A percentile compares a stretch with the other conserved stretches of the same genome.
Evolutionary conservation across 75 land plant genomes (phyloP).

Genomic region (Azolla pinnata): DNA sequence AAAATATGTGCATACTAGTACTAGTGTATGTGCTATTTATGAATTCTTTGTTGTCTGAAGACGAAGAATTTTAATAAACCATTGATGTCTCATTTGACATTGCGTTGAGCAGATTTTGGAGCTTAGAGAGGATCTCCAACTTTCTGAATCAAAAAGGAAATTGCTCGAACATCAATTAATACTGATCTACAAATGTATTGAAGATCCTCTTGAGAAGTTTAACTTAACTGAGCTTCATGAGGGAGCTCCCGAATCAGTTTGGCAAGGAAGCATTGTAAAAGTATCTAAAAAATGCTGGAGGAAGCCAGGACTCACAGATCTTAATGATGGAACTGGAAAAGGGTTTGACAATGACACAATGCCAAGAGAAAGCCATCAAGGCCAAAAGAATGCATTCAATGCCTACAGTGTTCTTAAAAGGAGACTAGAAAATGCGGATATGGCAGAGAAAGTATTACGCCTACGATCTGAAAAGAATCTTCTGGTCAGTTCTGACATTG

Average conservation of each 20-base stretch:
- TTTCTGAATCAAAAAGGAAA: conserved; percentile 6
- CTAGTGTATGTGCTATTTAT: too few species aligned
- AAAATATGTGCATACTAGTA: too few species aligned
- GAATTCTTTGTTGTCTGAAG: too few species aligned
- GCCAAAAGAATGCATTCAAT: background rate
- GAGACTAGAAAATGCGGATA: background rate
- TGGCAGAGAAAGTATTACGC: conserved; percentile 10
- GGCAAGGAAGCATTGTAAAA: background rate
- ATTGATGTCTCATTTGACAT: conserved; percentile 9
- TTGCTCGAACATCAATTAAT: conserved; percentile 7
- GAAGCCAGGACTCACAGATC: background rate
- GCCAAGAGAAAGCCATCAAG: background rate
- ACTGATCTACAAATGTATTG: conserved; percentile 9
- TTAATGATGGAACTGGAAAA: background rate
- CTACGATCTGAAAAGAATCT: conserved; percentile 2
- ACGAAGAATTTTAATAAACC: too few species aligned
- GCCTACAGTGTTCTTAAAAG: background rate
- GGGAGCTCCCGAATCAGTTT: conserved; percentile 8
- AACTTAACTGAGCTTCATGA: conserved; percentile 10
- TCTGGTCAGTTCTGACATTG: conserved; percentile 6
- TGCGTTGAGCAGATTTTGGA: conserved; percentile 5
- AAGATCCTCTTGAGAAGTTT: conserved; percentile 16
- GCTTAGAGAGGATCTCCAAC: conserved; percentile 11
- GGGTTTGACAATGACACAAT: conserved; percentile 5
- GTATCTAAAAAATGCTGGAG: background rate